Percentiles rank a stretch among this genome's conserved stretches.
phyloP scores from a whole-genome alignment of 164 flowering plant genomes.

The Piper longum region DNA sequence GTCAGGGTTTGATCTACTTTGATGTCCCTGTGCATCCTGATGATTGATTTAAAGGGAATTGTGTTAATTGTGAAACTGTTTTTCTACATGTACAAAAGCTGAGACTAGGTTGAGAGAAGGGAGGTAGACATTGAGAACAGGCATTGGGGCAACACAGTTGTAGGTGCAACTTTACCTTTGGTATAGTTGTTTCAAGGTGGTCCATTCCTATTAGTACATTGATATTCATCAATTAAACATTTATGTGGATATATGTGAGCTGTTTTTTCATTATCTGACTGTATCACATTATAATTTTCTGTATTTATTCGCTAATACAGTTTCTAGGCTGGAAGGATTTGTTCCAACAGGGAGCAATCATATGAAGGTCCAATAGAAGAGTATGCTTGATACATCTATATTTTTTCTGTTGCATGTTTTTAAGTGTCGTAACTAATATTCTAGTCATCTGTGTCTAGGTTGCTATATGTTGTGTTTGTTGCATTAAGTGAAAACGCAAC shows the following conservation, averaged over 20 bases:
- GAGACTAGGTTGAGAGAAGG: too few species aligned
- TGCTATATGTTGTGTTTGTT: slow-evolving; percentile 96
- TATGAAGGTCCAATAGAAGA: slow-evolving; percentile 99
- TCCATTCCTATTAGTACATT: too few species aligned
- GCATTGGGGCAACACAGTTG: too few species aligned
- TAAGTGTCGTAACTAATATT: slow-evolving; percentile 1
- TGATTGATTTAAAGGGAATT: slow-evolving; percentile 86
- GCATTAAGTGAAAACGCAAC: slow-evolving; percentile 97
- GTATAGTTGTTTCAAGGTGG: too few species aligned
- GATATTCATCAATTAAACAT: too few species aligned
- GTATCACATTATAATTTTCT: too few species aligned
- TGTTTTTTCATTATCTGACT: too few species aligned
- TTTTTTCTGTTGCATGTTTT: background rate
- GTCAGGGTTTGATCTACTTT: slow-evolving; percentile 81
- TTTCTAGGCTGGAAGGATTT: slow-evolving; percentile 98
- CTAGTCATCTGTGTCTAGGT: slow-evolving; percentile 32
- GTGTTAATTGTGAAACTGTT: background rate
- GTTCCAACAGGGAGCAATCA: slow-evolving; percentile 97
- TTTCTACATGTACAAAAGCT: background rate
- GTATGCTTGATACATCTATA: slow-evolving; percentile 33
- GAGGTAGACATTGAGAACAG: too few species aligned
- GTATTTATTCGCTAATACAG: slow-evolving; percentile 25
- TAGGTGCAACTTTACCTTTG: too few species aligned
- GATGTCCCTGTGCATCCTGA: slow-evolving; percentile 95
- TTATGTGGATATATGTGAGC: too few species aligned